Conservation (phyloP, 257 asterid genomes). For the Cynanchum wilfordii region DNA sequence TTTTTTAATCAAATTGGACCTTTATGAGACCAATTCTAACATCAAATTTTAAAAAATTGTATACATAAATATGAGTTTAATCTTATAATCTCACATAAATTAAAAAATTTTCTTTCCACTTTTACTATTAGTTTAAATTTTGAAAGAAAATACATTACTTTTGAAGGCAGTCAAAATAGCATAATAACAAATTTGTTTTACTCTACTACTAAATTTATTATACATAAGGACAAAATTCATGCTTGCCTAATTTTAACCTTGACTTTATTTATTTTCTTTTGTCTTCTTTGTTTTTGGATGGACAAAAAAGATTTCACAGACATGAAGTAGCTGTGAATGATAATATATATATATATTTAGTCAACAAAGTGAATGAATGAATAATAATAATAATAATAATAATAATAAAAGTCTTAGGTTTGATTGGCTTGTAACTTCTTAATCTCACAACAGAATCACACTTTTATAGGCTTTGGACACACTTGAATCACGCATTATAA, state of each 20-base stretch:
- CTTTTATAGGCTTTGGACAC: background rate
- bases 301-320: background rate
- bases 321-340: background rate
- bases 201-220: background rate
- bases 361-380: background rate
- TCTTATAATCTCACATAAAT: too few species aligned
- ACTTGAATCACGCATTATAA: slow-evolving; percentile 18
- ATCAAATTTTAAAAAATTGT: too few species aligned
- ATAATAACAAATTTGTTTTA: background rate
- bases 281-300: background rate
- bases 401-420: background rate
- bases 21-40: too few species aligned
- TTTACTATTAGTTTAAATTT: too few species aligned
- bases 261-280: background rate
- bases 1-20: too few species aligned
- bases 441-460: background rate
- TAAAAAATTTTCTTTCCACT: too few species aligned
- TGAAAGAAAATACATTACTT: too few species aligned
- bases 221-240: background rate
- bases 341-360: background rate
- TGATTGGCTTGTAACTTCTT: slow-evolving; percentile 5
- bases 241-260: background rate
- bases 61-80: too few species aligned
- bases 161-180: too few species aligned
- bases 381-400: too few species aligned